These are phyloP conservation scores for Diutina catenulata DNA, from an alignment of 1,139 yeast species.

Conservation along the genomic window DNA sequence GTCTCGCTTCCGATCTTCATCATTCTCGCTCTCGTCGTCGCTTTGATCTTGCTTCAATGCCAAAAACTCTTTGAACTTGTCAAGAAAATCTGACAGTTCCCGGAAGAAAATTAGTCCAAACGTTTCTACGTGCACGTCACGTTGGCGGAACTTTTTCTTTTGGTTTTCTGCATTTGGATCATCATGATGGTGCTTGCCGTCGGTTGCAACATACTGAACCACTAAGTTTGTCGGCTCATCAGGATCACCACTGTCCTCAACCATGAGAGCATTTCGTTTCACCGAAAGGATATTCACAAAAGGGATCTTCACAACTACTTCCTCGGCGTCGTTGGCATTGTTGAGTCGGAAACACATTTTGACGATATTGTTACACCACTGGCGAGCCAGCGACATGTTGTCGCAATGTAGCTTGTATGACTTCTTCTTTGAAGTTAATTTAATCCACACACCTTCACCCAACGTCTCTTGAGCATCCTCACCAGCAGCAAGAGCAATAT, in stretches of 20 bases:
- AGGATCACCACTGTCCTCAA: background rate
- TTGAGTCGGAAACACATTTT: constrained; percentile 58
- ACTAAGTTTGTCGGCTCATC: background rate
- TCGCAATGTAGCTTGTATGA: constrained; percentile 65
- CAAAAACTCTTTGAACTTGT: background rate
- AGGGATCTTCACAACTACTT: constrained; percentile 72
- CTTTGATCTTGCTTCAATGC: background rate
- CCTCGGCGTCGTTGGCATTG: constrained; percentile 55
- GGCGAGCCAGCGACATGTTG: constrained; percentile 56
- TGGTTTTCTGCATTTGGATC: too few relatives aligned
- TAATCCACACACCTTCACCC: constrained; percentile 35
- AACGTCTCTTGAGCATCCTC: background rate
- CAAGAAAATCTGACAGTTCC: background rate
- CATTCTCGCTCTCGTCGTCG: background rate
- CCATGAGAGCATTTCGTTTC: constrained; percentile 23
- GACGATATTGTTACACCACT: constrained; percentile 69
- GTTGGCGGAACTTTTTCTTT: background rate
- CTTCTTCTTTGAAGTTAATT: constrained; percentile 43
- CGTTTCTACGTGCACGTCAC: background rate
- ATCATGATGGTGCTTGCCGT: background rate
- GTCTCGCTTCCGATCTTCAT: background rate
- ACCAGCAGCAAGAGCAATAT: background rate
- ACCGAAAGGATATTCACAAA: constrained; percentile 52
- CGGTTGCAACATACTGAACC: background rate
- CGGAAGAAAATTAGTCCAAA: constrained; percentile 2